A percentile compares a stretch with the other conserved stretches of the same genome.
These are phyloP conservation scores for Pyricularia pennisetigena DNA, from an alignment of 2,329 filamentous ascomycete genomes.

Conservation along the genomic window DNA sequence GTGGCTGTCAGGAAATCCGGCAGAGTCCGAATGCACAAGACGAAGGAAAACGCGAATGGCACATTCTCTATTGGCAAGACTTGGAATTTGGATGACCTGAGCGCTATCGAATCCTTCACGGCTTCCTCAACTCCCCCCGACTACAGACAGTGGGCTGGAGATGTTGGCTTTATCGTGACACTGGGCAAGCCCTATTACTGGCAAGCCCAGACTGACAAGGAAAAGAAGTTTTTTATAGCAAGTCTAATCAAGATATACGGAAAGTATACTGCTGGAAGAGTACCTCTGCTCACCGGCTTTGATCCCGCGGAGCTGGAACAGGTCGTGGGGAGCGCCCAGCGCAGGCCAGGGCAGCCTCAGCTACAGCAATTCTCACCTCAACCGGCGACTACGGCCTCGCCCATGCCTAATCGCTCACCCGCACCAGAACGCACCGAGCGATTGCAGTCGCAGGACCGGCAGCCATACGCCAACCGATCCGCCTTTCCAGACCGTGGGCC, in stretches of 20 bases:
- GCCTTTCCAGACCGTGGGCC: background rate
- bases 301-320: constrained; percentile 68
- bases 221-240: constrained; percentile 98
- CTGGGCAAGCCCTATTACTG: constrained; percentile 95
- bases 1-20: constrained; percentile 89
- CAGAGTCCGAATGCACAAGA: constrained; percentile 91
- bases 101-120: constrained; percentile 72
- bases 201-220: constrained; percentile 86
- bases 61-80: constrained; percentile 97
- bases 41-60: constrained; percentile 87
- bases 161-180: constrained; percentile 76
- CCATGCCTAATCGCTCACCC: background rate
- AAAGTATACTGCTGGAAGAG: constrained; percentile 85
- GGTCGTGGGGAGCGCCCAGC: constrained; percentile 48
- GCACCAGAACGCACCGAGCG: background rate
- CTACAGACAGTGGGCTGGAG: constrained; percentile 68
- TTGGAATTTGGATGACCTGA: constrained; percentile 90
- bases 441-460: background rate
- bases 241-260: constrained; percentile 93
- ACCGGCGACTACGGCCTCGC: background rate
- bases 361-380: constrained; percentile 9
- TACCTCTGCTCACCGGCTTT: constrained; percentile 74
- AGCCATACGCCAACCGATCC: background rate
- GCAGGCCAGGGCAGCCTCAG: constrained; percentile 25
- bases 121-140: constrained; percentile 45